Conservation (phyloP, 768 basidiomycete genomes). For the Macrolepiota fuliginosa region DNA sequence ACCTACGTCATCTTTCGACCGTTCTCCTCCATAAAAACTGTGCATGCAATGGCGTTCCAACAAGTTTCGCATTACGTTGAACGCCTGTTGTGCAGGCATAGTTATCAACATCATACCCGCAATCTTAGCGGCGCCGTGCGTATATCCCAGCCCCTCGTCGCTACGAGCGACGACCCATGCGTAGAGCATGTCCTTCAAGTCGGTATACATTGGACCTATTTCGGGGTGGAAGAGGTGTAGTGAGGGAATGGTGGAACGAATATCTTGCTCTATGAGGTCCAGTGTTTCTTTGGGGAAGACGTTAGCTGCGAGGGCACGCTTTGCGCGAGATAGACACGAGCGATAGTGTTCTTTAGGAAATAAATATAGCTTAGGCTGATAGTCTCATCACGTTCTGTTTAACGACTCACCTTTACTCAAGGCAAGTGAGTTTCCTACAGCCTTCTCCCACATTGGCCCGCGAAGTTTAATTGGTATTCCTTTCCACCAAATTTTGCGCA, state of each 20-base stretch:
- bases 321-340: slow-evolving; percentile 70
- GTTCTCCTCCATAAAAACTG: slow-evolving; percentile 76
- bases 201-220: slow-evolving; percentile 76
- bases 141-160: slow-evolving; percentile 81
- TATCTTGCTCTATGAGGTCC: slow-evolving; percentile 70
- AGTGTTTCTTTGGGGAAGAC: slow-evolving; percentile 66
- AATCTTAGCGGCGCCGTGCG: slow-evolving; percentile 62
- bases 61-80: slow-evolving; percentile 82
- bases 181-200: slow-evolving; percentile 79
- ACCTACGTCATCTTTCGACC: slow-evolving; percentile 77
- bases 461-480: slow-evolving; percentile 85
- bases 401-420: slow-evolving; percentile 67
- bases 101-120: slow-evolving; percentile 88
- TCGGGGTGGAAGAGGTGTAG: slow-evolving; percentile 79
- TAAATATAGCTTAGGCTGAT: slow-evolving; percentile 1
- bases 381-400: not conserved
- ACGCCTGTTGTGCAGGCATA: slow-evolving; percentile 72
- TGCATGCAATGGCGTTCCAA: slow-evolving; percentile 83
- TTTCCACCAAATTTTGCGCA: slow-evolving; percentile 82
- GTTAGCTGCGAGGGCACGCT: slow-evolving; percentile 61
- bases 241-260: slow-evolving; percentile 67
- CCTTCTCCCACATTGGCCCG: slow-evolving; percentile 78
- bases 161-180: slow-evolving; percentile 88
- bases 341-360: slow-evolving; percentile 61
- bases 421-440: slow-evolving; percentile 81